Base-by-base conservation (phyloP, 352 stramenopile genomes). In the Globisporangium polare region DNA sequence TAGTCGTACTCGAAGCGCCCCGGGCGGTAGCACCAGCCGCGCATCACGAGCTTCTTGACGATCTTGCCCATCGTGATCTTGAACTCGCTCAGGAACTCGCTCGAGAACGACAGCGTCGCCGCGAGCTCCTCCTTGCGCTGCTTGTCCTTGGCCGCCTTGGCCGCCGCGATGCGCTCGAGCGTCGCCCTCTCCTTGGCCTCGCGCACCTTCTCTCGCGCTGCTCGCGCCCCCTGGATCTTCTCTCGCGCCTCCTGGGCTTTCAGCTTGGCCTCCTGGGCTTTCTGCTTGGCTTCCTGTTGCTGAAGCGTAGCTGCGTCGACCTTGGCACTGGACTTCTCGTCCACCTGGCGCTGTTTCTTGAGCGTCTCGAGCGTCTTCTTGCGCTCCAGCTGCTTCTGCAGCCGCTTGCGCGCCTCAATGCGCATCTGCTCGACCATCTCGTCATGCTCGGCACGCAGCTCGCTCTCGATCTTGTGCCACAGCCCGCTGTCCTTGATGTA, bases 1-100 rank as follows among this genome's bases (percentile, higher is more conserved):
- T 92, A 92, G 53, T 89, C 78, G 59, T 92, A 92, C 69, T 92
- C 83, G 58, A 92, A 92, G 0, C 81, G 77, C 1, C 83, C 83
- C 22, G 83, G 80, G 9, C 80, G 77, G 58, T 88, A 90, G 51
- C 72, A 73, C 83, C 83, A 92, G 9, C 83, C 83, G 17, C 81
- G 81, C 43, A 58, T 37, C 6, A 80, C 18, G 2, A 92, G 65
- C 42, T 80, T 85, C 35, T 80, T 71, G 9, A 85, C 62, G 24
- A 90, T 63, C 29, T 83, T 80, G 43, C 83, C 83, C 58, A 88
- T 86, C 18, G 76, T 73, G 13, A 92, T 63, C 33, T 75, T 79
- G 53, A 72, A 65, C 26, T 62, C 55, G 41, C 26, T 55, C 29
- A 51, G 58, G 3, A 52, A 63, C 1, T 62, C 45, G 17, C n/a